These are phyloP conservation scores for Phaeophleospora eucalypticola DNA, from an alignment of 2,329 filamentous ascomycete genomes.

Conservation along the genomic window DNA sequence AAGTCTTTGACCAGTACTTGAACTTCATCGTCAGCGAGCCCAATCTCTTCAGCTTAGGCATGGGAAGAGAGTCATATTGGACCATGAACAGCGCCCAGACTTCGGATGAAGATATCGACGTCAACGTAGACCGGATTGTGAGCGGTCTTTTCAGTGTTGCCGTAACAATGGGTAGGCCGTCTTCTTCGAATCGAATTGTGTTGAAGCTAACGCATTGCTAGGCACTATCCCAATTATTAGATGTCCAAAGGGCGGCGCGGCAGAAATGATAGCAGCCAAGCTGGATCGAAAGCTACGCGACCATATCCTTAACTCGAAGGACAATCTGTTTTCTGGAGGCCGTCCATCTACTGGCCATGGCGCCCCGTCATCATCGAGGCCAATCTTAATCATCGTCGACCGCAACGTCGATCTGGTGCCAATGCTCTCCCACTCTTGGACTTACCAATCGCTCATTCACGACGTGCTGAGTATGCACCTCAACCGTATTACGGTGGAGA, in stretches of 20 bases:
- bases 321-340: constrained; percentile 79
- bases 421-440: constrained; percentile 98
- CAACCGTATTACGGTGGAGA: constrained; percentile 91
- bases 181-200: neutral
- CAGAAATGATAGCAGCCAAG: constrained; percentile 90
- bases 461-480: constrained; percentile 75
- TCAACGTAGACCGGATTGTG: constrained; percentile 84
- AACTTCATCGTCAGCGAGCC: constrained; percentile 97
- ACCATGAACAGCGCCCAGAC: constrained; percentile 92
- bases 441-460: constrained; percentile 79
- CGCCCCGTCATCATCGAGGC: constrained; percentile 66
- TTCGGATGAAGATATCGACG: constrained; percentile 83
- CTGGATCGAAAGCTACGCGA: constrained; percentile 93
- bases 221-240: constrained; percentile 91
- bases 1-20: constrained; percentile 93
- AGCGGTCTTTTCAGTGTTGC: constrained; percentile 96
- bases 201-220: constrained; percentile 34
- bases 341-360: constrained; percentile 59
- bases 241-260: constrained; percentile 86
- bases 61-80: constrained; percentile 92
- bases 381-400: constrained; percentile 89
- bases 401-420: constrained; percentile 93
- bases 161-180: constrained; percentile 81
- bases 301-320: constrained; percentile 95
- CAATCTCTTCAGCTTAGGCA: constrained; percentile 88